Conservation (phyloP, 805 yeast genomes). For the Debaryomyces castellii region DNA sequence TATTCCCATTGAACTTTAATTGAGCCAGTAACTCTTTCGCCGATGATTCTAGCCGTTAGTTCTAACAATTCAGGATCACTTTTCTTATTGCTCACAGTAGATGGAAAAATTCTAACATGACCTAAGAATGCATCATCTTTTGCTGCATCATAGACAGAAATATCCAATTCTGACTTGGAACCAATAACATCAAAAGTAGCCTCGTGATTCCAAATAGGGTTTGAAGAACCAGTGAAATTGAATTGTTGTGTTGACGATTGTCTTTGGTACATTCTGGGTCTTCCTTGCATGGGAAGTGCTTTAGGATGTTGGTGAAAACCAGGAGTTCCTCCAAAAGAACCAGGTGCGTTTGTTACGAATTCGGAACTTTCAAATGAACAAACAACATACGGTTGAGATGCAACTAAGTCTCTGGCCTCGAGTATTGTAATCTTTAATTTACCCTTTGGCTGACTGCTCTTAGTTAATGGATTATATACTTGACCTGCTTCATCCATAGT, state of each 20-base stretch:
- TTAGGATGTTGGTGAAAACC: slow-evolving; percentile 6
- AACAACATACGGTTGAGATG: slow-evolving; percentile 81
- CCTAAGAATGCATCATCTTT: slow-evolving; percentile 85
- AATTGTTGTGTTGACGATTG: slow-evolving; percentile 39
- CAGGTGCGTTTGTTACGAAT: slow-evolving; percentile 81
- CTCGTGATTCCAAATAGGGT: slow-evolving; percentile 90
- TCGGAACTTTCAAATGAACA: slow-evolving; percentile 91
- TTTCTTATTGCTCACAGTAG: slow-evolving; percentile 38
- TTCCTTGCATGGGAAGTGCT: slow-evolving; percentile 17
- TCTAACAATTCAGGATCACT: slow-evolving; percentile 66
- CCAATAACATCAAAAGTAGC: slow-evolving; percentile 91
- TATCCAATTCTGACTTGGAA: slow-evolving; percentile 76
- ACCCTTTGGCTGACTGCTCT: slow-evolving; percentile 63
- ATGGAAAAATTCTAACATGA: slow-evolving; percentile 72
- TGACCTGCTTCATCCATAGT: slow-evolving; percentile 44
- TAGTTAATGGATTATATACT: slow-evolving; percentile 21
- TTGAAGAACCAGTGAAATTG: slow-evolving; percentile 33
- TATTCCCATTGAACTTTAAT: slow-evolving; percentile 75
- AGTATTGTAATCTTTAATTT: slow-evolving; percentile 76
- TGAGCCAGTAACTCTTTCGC: slow-evolving; percentile 76
- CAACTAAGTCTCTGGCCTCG: slow-evolving; percentile 70
- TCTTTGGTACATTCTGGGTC: slow-evolving; percentile 38
- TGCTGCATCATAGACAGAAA: slow-evolving; percentile 87
- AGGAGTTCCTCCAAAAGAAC: slow-evolving; percentile 37
- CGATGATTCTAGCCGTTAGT: slow-evolving; percentile 69